Evolutionary conservation across 2,329 filamentous ascomycete species (phyloP), one percentile per base, ranked within the genome.

Genomic region (Canariomyces notabilis): DNA sequence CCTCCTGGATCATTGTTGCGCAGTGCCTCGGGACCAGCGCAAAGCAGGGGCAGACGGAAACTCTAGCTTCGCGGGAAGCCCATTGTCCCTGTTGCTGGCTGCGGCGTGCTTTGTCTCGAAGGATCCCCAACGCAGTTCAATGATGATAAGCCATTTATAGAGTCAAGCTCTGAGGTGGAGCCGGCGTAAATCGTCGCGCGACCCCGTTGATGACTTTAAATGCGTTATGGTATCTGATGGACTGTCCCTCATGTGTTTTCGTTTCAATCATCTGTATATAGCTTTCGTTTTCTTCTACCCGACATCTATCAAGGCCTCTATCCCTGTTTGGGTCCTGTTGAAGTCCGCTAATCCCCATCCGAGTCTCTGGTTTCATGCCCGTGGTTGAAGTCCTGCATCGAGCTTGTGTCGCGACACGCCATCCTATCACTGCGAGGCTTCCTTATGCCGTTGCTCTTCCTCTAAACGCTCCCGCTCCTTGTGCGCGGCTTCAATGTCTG

Each of bases 121-220:
- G 45, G 51, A 57, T 60, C 65, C 67, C 73, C 72, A 74, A 36
- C 42, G 35, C 49, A 85, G 78, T 77, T 78, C 71, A 84, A 60
- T 95, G 90, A 96, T 95, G 89, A 95, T 81, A 80, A 83, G 75
- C 77, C 85, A 42, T 81, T 76, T 74, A 90, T 90, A 95, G 90
- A 96, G 89, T 96, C 89, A 96, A 96, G 89, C 89, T 88, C 90
- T 87, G 87, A 95, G 80, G 79, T 61, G 56, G 52, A 53, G 59
- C 60, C 64, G 64, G 64, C 55, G 58, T 58, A 59, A 61, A 58
- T 57, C 54, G 46, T 48, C 45, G 45, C 38, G 59, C 61, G 64
- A 67, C 62, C 59, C 51, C 64, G 57, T 64, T 73, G 70, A 71
- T 66, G 73, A 76, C 60, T 60, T 51, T 58, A 65, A 61, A 64